Base-by-base conservation (phyloP, 1,284 basidiomycete species). In the Cutaneotrichosporon dermatis region DNA sequence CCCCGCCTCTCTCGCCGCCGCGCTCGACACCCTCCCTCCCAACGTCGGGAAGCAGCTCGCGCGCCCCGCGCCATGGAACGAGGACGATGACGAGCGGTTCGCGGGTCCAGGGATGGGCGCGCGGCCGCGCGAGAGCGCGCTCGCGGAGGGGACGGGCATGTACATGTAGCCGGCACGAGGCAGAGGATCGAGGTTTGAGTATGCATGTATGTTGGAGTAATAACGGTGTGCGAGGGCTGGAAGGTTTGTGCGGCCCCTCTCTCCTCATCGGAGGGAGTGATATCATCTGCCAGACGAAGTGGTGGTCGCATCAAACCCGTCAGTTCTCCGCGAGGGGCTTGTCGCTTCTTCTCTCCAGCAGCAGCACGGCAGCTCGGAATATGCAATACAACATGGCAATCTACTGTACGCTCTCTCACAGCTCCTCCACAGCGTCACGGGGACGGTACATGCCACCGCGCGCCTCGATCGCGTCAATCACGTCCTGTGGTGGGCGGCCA, bases 401-500 rank as follows among this genome's bases (percentile, higher is more conserved):
- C 46, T 33, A 49, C 34, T 11, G 12, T n/a, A 16, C 25, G 25
- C 16, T 33, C 12, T 33, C n/a, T 33, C 56, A 61, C 42, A 64
- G 52, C 54, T 76, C 75, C 59, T 76, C 75, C 6, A 73, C 72
- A 3, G 69, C 66, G 54, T 76, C 75, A 35, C 75, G 62, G 9
- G 75, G 67, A 42, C 75, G 60, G 56, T 75, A 76, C 13, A 71
- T 63, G 9, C 75, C 75, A 34, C 74, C 73, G 42, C 70, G 60
- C 25, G 67, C 58, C 63, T 73, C 69, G 16, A 76, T 76, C 33
- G 73, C 74, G 25, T 85, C 84, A 69, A 92, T 88, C 3, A 93
- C 87, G 59, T 92, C 90, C 60, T 89, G 87, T 0, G 90, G 91
- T 64, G 93, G 83, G 36, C 89, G 85, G 4, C 92, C 91, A 60